These are phyloP conservation scores for Verticillium dahliae DNA, from an alignment of 2,329 filamentous ascomycete genomes.

Conservation along the genomic window DNA sequence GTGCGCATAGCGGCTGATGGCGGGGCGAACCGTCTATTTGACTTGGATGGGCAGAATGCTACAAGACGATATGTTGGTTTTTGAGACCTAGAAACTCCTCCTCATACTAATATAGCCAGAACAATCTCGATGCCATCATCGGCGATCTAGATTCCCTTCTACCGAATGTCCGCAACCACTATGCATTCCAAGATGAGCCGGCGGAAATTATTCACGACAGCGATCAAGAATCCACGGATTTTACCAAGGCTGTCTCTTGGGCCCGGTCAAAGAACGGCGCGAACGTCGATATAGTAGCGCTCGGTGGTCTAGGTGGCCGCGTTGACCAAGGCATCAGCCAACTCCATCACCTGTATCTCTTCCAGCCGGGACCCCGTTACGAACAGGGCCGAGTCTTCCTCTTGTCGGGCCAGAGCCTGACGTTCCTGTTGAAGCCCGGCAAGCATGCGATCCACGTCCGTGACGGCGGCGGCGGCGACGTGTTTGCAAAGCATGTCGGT, in stretches of 20 bases:
- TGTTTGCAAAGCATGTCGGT: slow-evolving; percentile 74
- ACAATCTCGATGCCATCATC: slow-evolving; percentile 66
- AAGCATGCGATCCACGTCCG: slow-evolving; percentile 63
- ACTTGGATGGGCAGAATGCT: slow-evolving; percentile 19
- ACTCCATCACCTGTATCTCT: slow-evolving; percentile 74
- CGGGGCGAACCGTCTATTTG: slow-evolving; percentile 71
- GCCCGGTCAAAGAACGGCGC: slow-evolving; percentile 33
- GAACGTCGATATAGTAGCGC: slow-evolving; percentile 61
- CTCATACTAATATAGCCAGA: slow-evolving; percentile 22
- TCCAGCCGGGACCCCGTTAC: slow-evolving; percentile 45
- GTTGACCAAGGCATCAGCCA: slow-evolving; percentile 90
- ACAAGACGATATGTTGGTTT: background rate
- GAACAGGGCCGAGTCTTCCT: slow-evolving; percentile 62
- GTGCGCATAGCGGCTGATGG: slow-evolving; percentile 82
- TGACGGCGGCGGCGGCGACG: slow-evolving; percentile 30
- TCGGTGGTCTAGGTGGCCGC: slow-evolving; percentile 82
- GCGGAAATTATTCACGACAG: slow-evolving; percentile 60
- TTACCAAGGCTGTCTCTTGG: slow-evolving; percentile 70
- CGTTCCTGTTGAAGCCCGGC: slow-evolving; percentile 69
- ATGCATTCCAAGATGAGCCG: slow-evolving; percentile 42
- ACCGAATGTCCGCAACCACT: slow-evolving; percentile 57
- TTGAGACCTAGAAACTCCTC: background rate
- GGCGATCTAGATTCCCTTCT: slow-evolving; percentile 86
- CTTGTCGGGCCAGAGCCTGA: slow-evolving; percentile 73
- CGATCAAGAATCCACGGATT: slow-evolving; percentile 89